phyloP scores from a whole-genome alignment of 176 grass and related monocot species.

The Ampelocalamus luodianensis region DNA sequence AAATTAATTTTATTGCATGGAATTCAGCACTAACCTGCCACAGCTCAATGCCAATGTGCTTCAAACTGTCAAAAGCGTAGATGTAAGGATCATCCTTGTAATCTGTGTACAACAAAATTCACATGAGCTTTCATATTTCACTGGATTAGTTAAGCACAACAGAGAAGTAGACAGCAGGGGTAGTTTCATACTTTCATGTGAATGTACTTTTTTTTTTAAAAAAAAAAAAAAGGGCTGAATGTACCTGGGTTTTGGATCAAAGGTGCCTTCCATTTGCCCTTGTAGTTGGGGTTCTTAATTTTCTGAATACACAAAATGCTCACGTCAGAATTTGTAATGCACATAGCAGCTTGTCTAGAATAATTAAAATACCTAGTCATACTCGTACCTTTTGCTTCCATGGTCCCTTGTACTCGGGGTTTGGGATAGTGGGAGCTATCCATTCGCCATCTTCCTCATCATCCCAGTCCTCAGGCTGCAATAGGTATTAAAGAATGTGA shows the following conservation, averaged over 20 bases:
- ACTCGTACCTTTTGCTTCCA: slow-evolving; percentile 64
- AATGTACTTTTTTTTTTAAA: too few species aligned
- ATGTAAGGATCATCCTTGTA: slow-evolving; percentile 73
- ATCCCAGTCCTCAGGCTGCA: slow-evolving; percentile 75
- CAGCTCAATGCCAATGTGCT: slow-evolving; percentile 72
- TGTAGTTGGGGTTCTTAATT: slow-evolving; percentile 79
- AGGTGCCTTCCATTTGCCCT: slow-evolving; percentile 83
- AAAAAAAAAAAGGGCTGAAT: not conserved
- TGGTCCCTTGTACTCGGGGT: slow-evolving; percentile 73
- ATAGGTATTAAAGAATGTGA: not conserved
- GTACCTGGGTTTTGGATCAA: slow-evolving; percentile 82
- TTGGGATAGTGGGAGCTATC: slow-evolving; percentile 63
- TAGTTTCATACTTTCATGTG: too few species aligned
- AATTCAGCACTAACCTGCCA: slow-evolving; percentile 61
- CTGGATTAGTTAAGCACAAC: not conserved
- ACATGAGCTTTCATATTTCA: not conserved
- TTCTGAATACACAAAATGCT: slow-evolving; percentile 42
- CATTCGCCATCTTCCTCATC: slow-evolving; percentile 80
- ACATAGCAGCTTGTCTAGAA: not conserved
- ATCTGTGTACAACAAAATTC: slow-evolving; percentile 43
- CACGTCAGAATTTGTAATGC: not conserved
- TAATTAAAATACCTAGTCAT: not conserved
- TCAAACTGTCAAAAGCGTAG: slow-evolving; percentile 59
- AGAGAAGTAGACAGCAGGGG: not conserved
- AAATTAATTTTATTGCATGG: not conserved